These are phyloP conservation scores for Jasminum sambac DNA, from an alignment of 257 asterid species.

Conservation along the genomic window DNA sequence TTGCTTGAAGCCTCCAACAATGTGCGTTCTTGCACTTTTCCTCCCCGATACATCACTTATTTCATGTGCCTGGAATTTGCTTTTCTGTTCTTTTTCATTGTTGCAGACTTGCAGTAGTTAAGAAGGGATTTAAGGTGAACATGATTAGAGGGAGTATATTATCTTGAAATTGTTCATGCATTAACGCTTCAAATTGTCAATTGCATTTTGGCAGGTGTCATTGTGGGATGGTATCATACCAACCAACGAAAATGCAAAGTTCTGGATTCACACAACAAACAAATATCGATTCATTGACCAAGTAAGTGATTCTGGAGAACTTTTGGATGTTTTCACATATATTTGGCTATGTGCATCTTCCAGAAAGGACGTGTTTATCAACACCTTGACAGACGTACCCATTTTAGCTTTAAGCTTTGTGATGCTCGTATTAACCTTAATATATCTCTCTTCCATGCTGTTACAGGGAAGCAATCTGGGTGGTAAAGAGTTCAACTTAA, in stretches of 20 bases:
- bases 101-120: neutral
- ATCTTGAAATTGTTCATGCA: neutral
- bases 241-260: conserved; percentile 69
- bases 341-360: too few relatives aligned
- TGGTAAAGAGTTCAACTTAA: conserved; percentile 76
- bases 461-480: conserved; percentile 88
- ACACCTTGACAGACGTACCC: neutral
- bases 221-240: conserved; percentile 91
- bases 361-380: too few relatives aligned
- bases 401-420: neutral
- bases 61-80: neutral
- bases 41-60: neutral
- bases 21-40: neutral
- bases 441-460: neutral
- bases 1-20: neutral
- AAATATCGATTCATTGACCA: conserved; percentile 82
- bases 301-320: conserved; percentile 33
- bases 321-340: neutral
- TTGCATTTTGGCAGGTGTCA: conserved; percentile 54
- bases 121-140: neutral
- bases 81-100: neutral
- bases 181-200: neutral
- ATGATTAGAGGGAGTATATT: neutral
- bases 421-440: neutral
- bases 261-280: conserved; percentile 75